phyloP scores from a whole-genome alignment of 305 asterid species.

The Fraxinus velutina region DNA sequence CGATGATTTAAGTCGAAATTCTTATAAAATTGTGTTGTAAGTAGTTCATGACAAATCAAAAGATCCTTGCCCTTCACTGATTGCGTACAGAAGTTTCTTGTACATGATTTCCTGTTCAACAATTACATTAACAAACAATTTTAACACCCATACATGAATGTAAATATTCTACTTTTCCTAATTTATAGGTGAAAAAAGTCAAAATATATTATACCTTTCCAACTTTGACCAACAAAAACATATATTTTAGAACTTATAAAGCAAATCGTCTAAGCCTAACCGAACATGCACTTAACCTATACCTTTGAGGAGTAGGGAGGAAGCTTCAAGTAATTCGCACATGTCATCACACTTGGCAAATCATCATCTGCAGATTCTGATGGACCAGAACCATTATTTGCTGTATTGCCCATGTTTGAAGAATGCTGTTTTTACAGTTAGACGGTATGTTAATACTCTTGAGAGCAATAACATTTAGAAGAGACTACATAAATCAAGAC shows the following conservation, averaged over 20 bases:
- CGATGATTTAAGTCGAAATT: conserved; percentile 15
- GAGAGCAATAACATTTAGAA: not conserved
- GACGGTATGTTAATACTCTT: not conserved
- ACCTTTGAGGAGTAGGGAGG: conserved; percentile 98
- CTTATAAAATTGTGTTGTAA: conserved; percentile 17
- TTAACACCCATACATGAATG: not conserved
- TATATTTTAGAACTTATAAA: not conserved
- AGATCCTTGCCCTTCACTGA: conserved; percentile 95
- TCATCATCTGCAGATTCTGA: conserved; percentile 90
- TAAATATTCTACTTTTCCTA: not conserved
- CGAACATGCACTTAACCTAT: conserved; percentile 11
- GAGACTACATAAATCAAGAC: not conserved
- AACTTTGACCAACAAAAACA: not conserved
- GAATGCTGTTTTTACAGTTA: conserved; percentile 60
- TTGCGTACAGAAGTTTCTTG: conserved; percentile 88
- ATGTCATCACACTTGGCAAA: conserved; percentile 98
- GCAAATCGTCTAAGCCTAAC: not conserved
- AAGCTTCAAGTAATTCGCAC: conserved; percentile 97
- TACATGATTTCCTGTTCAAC: conserved; percentile 74
- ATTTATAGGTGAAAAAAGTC: not conserved
- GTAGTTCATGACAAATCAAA: conserved; percentile 81
- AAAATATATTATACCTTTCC: not conserved
- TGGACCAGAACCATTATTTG: conserved; percentile 57
- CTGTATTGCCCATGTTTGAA: conserved; percentile 46
- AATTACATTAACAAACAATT: not conserved